These are phyloP conservation scores for Quercus suber DNA, from an alignment of 306 rosid species.

Conservation along the genomic window DNA sequence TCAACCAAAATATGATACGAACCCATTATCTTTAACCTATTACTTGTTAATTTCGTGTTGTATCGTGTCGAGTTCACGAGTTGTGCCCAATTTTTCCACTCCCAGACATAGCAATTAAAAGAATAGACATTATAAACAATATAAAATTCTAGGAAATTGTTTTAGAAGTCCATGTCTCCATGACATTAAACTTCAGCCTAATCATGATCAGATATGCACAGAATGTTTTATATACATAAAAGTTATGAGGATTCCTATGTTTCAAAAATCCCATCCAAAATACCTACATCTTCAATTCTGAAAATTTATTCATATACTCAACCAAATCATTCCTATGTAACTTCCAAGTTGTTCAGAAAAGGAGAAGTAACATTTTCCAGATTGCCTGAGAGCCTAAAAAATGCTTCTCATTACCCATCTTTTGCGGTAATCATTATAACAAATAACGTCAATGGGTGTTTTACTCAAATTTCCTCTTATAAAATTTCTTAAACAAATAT, in stretches of 20 bases:
- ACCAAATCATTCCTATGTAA: background rate
- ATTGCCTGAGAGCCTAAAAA: background rate
- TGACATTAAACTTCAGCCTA: background rate
- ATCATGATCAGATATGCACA: no score
- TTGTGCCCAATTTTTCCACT: no score
- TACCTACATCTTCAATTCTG: background rate
- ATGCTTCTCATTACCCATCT: background rate
- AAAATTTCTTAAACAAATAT: no score
- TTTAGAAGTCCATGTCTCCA: background rate
- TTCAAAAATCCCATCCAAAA: background rate
- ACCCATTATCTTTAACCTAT: no score
- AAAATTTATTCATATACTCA: background rate
- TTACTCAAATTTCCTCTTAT: background rate
- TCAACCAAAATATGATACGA: no score
- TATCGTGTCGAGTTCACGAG: fast-evolving
- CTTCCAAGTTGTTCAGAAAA: background rate
- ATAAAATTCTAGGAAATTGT: background rate
- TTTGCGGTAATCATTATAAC: background rate
- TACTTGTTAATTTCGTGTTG: fast-evolving
- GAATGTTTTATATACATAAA: no score
- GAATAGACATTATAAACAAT: no score
- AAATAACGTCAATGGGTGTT: background rate
- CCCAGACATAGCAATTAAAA: no score
- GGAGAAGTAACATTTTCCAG: no score
- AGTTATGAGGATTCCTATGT: background rate